A percentile compares a stretch with the other conserved stretches of the same genome.
Conservation (phyloP, 176 grass and related monocot species). For the Musa itinerans region DNA sequence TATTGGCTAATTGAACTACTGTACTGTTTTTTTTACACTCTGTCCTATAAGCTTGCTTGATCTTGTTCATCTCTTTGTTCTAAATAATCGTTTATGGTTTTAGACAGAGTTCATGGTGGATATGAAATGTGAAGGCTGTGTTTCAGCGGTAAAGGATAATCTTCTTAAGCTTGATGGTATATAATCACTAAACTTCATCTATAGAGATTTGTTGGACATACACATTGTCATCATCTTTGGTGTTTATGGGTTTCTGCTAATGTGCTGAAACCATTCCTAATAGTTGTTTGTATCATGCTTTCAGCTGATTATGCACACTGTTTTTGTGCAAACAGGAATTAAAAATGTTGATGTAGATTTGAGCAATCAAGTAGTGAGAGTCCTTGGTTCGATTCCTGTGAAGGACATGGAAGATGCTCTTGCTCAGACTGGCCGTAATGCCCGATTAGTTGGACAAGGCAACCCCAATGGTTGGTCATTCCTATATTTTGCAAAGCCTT, state of each 20-base stretch:
- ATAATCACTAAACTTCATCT: neutral
- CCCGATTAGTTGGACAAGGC: constrained; percentile 80
- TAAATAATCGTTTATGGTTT: constrained; percentile 25
- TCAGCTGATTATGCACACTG: constrained; percentile 7
- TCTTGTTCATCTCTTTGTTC: constrained; percentile 10
- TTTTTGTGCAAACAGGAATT: constrained; percentile 40
- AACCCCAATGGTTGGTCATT: constrained; percentile 71
- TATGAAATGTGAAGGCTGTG: constrained; percentile 93
- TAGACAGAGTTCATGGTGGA: constrained; percentile 99
- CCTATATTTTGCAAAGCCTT: neutral
- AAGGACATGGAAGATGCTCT: constrained; percentile 75
- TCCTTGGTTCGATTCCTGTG: constrained; percentile 69
- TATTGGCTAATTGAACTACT: neutral
- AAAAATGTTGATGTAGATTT: constrained; percentile 81
- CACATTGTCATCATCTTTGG: neutral
- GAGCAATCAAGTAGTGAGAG: constrained; percentile 76
- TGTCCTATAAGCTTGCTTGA: constrained; percentile 5
- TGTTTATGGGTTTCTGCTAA: neutral
- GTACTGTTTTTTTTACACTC: neutral
- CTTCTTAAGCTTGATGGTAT: constrained; percentile 73
- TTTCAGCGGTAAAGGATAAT: constrained; percentile 55
- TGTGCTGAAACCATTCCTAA: neutral
- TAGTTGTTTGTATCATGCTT: neutral
- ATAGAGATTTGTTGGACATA: constrained; percentile 1
- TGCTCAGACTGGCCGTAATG: constrained; percentile 58